phyloP scores from a whole-genome alignment of 345 rosid species.

The Ceriops zippeliana region DNA sequence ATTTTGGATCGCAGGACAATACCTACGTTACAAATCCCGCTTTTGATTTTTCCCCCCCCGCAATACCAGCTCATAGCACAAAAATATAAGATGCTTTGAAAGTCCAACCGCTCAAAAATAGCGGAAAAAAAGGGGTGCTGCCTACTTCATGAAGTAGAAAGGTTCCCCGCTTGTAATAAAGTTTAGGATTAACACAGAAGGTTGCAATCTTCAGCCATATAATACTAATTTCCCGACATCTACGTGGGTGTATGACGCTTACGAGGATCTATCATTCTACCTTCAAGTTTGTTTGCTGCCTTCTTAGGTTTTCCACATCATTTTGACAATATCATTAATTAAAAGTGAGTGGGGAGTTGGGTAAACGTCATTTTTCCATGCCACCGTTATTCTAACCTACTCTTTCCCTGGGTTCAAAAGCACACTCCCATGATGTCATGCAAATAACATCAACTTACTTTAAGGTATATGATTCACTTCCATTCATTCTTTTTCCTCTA shows the following conservation, averaged over 20 bases:
- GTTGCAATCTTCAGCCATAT: too few relatives aligned
- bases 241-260: not conserved
- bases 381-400: conserved; percentile 28
- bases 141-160: too few relatives aligned
- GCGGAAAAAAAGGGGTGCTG: too few relatives aligned
- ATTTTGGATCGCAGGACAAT: not conserved
- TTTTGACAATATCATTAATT: conserved; percentile 15
- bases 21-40: not conserved
- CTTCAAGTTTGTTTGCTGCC: not conserved
- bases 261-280: not conserved
- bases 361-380: conserved; percentile 32
- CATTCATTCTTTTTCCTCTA: not conserved
- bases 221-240: too few relatives aligned
- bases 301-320: not conserved
- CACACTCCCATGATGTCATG: conserved; percentile 1
- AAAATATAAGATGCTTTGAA: too few relatives aligned
- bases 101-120: too few relatives aligned
- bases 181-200: too few relatives aligned
- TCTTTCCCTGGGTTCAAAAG: conserved; percentile 10
- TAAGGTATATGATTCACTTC: not conserved
- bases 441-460: not conserved
- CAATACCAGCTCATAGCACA: too few relatives aligned
- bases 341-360: conserved; percentile 34
- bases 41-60: not conserved
- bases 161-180: too few relatives aligned